These are phyloP conservation scores for Ministeria vibrans DNA, from an alignment of 78 protist species.

Conservation along the genomic window DNA sequence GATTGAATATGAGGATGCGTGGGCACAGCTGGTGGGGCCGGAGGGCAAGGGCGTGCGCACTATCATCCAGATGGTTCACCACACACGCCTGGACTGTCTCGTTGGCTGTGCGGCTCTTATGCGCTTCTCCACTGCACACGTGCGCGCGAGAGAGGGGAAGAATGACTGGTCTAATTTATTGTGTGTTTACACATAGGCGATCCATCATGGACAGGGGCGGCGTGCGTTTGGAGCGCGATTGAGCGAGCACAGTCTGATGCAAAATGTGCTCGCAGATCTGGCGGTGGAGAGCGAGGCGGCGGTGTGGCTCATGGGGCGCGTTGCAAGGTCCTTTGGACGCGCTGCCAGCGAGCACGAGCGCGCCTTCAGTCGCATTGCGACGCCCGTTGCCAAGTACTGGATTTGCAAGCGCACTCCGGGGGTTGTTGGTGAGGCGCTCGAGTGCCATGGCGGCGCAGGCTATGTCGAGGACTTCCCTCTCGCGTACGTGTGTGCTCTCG, in stretches of 20 bases:
- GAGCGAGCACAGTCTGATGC: slow-evolving; percentile 9
- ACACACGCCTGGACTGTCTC: slow-evolving; percentile 21
- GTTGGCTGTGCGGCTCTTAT: neutral
- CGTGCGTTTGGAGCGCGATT: neutral
- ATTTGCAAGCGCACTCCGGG: slow-evolving; percentile 25
- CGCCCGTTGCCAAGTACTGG: slow-evolving; percentile 26
- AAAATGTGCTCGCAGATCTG: slow-evolving; percentile 19
- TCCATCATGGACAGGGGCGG: neutral
- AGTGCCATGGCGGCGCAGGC: slow-evolving; percentile 35
- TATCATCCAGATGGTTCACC: slow-evolving; percentile 32
- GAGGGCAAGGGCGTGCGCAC: slow-evolving; percentile 28
- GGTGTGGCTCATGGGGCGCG: neutral
- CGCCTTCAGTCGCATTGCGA: slow-evolving; percentile 20
- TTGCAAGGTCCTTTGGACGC: neutral
- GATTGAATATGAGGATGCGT: slow-evolving; percentile 21
- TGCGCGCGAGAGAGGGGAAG: no score
- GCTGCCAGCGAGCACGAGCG: neutral
- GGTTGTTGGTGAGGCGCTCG: slow-evolving; percentile 21
- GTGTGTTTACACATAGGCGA: no score
- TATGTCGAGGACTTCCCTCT: neutral
- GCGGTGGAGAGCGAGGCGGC: slow-evolving; percentile 24
- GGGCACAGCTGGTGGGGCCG: slow-evolving; percentile 1
- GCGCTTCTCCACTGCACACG: neutral
- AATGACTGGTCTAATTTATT: no score
- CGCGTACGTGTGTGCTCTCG: no score